phyloP scores from a whole-genome alignment of 306 rosid genomes.

The Cajanus cajan region DNA sequence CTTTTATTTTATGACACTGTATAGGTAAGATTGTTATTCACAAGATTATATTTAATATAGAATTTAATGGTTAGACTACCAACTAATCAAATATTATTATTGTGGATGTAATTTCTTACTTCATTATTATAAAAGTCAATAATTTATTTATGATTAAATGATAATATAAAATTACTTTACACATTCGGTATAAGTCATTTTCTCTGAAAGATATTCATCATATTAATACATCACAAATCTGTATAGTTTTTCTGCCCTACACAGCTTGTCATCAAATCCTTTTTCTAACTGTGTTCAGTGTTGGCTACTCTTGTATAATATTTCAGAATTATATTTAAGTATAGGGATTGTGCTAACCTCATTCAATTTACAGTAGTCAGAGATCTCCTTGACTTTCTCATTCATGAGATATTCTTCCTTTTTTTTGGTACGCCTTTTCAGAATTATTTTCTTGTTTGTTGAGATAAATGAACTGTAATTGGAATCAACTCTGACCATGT shows the following conservation, averaged over 20 bases:
- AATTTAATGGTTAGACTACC: no score
- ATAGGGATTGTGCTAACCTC: constrained; percentile 49
- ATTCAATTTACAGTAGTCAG: constrained; percentile 25
- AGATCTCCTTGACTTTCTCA: constrained; percentile 32
- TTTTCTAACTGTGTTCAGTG: background rate
- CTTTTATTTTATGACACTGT: background rate
- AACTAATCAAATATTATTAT: no score
- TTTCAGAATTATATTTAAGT: background rate
- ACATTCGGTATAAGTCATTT: no score
- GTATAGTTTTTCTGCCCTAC: background rate
- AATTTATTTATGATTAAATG: no score
- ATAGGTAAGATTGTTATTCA: background rate
- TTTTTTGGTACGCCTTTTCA: constrained; percentile 37
- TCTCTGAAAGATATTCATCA: background rate
- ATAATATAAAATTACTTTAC: no score
- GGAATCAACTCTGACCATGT: constrained; percentile 50
- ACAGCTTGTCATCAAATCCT: background rate
- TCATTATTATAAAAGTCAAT: no score
- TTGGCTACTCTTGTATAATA: background rate
- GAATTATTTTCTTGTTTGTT: constrained; percentile 45
- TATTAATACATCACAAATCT: background rate
- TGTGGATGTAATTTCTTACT: no score
- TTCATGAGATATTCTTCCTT: constrained; percentile 40
- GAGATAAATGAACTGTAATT: constrained; percentile 35
- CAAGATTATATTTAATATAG: background rate